Evolutionary conservation across 2,329 filamentous ascomycete species (phyloP).

Genomic region (Hortaea sp.): DNA sequence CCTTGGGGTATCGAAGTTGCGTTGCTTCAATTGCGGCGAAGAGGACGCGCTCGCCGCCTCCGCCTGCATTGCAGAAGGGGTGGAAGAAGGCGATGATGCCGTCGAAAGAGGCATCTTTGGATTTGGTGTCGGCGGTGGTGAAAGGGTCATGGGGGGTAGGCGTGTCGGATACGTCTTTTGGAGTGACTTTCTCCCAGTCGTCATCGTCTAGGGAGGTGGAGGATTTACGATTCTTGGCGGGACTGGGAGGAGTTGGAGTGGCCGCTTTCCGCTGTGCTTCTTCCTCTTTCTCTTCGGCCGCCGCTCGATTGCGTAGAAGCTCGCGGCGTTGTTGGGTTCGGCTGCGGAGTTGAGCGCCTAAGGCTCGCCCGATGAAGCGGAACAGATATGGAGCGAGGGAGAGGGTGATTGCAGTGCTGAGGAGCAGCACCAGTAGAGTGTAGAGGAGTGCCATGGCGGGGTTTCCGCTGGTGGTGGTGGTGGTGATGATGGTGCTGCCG

Average conservation of each 20-base stretch:
- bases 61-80: slow-evolving; percentile 95
- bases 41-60: slow-evolving; percentile 87
- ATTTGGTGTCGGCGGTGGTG: slow-evolving; percentile 21
- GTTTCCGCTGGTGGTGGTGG: neutral
- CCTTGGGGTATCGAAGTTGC: slow-evolving; percentile 77
- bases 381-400: slow-evolving; percentile 17
- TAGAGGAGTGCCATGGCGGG: slow-evolving; percentile 4
- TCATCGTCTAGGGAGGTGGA: slow-evolving; percentile 40
- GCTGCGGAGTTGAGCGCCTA: slow-evolving; percentile 19
- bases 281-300: slow-evolving; percentile 16
- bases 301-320: slow-evolving; percentile 18
- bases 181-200: slow-evolving; percentile 61
- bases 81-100: slow-evolving; percentile 95
- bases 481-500: neutral
- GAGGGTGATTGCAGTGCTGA: slow-evolving; percentile 13
- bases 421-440: slow-evolving; percentile 11
- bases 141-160: neutral
- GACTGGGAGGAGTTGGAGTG: slow-evolving; percentile 5
- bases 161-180: slow-evolving; percentile 34
- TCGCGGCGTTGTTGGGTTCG: slow-evolving; percentile 23
- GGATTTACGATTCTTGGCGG: slow-evolving; percentile 1
- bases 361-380: slow-evolving; percentile 13
- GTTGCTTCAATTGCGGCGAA: slow-evolving; percentile 93
- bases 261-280: slow-evolving; percentile 2
- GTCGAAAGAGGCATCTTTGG: slow-evolving; percentile 47